Conservation (phyloP, 1,284 basidiomycete species). For the Heterobasidion irregulare region DNA sequence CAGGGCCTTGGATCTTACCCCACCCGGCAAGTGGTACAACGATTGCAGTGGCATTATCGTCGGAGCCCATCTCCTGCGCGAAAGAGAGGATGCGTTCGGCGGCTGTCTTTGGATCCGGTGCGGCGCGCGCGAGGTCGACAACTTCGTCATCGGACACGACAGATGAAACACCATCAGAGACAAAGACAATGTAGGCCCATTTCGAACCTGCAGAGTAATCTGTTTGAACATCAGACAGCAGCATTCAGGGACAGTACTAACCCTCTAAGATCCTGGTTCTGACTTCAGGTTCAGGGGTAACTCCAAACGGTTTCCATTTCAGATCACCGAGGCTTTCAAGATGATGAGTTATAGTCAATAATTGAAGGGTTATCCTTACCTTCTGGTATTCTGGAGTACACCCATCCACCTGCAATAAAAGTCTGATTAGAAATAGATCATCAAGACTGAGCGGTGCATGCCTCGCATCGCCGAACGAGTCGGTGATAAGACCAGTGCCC, state of each 20-base stretch:
- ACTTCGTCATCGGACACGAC: constrained; percentile 92
- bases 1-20: constrained; percentile 74
- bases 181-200: constrained; percentile 74
- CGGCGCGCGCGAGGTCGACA: constrained; percentile 77
- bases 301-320: constrained; percentile 83
- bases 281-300: constrained; percentile 95
- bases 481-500: constrained; percentile 84
- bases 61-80: constrained; percentile 84
- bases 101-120: constrained; percentile 69
- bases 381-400: constrained; percentile 87
- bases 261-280: constrained; percentile 72
- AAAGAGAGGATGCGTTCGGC: constrained; percentile 82
- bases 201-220: constrained; percentile 41
- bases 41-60: constrained; percentile 89
- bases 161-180: constrained; percentile 90
- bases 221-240: constrained; percentile 1
- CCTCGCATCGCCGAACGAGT: constrained; percentile 93
- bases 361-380: constrained; percentile 30
- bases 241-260: constrained; percentile 19
- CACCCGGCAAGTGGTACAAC: constrained; percentile 93
- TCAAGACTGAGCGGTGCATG: constrained; percentile 20
- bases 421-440: neutral
- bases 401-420: constrained; percentile 79
- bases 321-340: constrained; percentile 77
- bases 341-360: constrained; percentile 6